phyloP scores from a whole-genome alignment of 768 basidiomycete species.

The Leucogyrophana mollusca region DNA sequence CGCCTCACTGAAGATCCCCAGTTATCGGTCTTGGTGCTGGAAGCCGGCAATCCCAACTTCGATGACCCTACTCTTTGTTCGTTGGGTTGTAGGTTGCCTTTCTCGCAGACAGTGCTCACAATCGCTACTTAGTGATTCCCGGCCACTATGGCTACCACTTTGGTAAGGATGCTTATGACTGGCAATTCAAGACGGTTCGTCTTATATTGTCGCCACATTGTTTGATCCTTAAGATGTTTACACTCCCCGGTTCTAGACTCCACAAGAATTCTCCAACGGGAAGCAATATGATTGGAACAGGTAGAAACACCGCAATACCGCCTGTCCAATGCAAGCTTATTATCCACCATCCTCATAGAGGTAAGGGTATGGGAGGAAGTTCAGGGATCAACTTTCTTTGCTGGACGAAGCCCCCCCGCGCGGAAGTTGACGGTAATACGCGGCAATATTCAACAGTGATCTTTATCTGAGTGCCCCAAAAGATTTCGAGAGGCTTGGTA shows the following conservation, averaged over 20 bases:
- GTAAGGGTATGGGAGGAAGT: constrained; percentile 37
- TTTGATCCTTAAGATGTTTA: neutral
- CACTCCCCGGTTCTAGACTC: neutral
- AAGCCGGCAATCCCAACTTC: constrained; percentile 35
- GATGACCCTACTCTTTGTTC: constrained; percentile 33
- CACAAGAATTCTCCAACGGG: constrained; percentile 10
- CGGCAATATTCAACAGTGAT: neutral
- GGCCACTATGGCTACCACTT: constrained; percentile 28
- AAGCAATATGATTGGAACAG: constrained; percentile 6
- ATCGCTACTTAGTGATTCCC: constrained; percentile 16
- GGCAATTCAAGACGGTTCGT: constrained; percentile 16
- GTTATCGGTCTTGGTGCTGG: constrained; percentile 38
- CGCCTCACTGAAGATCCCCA: constrained; percentile 40
- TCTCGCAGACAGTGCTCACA: neutral
- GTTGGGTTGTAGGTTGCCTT: neutral
- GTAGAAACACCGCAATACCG: neutral
- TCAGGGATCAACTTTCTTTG: constrained; percentile 43
- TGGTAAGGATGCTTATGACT: constrained; percentile 22
- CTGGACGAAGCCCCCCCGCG: constrained; percentile 25
- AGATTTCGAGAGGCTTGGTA: constrained; percentile 47
- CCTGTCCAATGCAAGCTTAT: neutral
- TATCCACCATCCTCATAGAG: constrained; percentile 8
- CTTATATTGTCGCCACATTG: neutral
- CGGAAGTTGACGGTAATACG: constrained; percentile 28
- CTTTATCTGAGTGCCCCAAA: too few relatives aligned